A percentile compares a stretch with the other conserved stretches of the same genome.
These are phyloP conservation scores for Fusarium temperatum DNA, from an alignment of 2,329 filamentous ascomycete species.

Conservation along the genomic window DNA sequence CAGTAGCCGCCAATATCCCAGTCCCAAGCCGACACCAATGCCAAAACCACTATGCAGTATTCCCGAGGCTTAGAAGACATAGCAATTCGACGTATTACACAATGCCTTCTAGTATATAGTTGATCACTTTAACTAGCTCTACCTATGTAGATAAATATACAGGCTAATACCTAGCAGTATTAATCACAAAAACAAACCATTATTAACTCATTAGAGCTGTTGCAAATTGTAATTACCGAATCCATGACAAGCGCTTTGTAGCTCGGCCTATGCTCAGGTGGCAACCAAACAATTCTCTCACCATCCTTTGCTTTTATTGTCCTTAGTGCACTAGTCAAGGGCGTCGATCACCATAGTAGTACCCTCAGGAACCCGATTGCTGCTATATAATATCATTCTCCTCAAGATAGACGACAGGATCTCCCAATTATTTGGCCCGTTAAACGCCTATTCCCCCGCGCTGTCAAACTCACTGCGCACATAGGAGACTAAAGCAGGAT, in stretches of 20 bases:
- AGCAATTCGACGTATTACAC: neutral
- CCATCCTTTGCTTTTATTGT: too few species aligned
- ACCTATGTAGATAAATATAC: neutral
- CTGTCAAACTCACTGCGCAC: too few species aligned
- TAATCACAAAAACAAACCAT: neutral
- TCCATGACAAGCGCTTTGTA: neutral
- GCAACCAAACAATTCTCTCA: neutral
- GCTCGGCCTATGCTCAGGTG: neutral
- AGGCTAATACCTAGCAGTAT: too few species aligned
- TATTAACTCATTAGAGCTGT: neutral
- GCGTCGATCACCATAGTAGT: too few species aligned
- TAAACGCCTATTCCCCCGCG: too few species aligned
- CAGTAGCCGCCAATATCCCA: neutral
- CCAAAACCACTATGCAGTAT: fast-evolving
- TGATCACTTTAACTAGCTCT: fast-evolving
- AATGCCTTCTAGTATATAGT: neutral
- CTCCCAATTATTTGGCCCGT: too few species aligned
- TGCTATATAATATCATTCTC: too few species aligned
- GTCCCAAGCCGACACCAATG: neutral
- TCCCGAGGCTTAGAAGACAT: fast-evolving
- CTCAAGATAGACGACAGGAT: too few species aligned
- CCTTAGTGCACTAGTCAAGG: too few species aligned
- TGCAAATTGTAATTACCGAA: neutral
- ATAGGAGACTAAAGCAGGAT: too few species aligned
- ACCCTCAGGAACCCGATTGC: too few species aligned